phyloP scores from a whole-genome alignment of 2,329 filamentous ascomycete species.

The Chalaropsis ovoidea region DNA sequence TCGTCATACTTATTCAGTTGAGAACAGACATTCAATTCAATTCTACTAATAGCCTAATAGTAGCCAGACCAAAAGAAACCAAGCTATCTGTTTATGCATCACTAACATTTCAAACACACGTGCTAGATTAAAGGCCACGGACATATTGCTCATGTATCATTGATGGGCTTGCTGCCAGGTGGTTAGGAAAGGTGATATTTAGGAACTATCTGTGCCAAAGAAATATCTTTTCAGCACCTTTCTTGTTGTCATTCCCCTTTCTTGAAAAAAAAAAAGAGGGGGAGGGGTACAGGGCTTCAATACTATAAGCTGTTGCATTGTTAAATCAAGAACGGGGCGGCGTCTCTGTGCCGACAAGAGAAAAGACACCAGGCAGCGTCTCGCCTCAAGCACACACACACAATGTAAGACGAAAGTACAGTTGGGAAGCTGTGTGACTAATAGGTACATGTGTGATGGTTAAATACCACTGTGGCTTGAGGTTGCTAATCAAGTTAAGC shows the following conservation, averaged over 20 bases:
- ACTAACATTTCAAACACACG: constrained; percentile 4
- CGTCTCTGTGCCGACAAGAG: background rate
- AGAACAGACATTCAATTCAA: constrained; percentile 16
- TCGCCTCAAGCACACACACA: background rate
- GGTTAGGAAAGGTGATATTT: background rate
- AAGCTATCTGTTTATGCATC: constrained; percentile 6
- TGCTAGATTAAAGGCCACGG: constrained; percentile 12
- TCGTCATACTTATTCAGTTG: constrained; percentile 3
- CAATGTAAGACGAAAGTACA: background rate
- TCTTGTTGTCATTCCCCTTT: background rate
- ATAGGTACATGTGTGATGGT: background rate
- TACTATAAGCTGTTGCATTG: background rate
- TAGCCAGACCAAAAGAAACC: background rate
- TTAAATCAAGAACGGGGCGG: background rate
- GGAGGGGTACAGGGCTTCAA: background rate
- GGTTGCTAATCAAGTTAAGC: background rate
- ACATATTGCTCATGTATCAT: background rate
- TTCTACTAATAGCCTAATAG: background rate
- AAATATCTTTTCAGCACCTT: background rate
- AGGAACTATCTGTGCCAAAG: background rate
- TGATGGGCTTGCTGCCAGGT: background rate
- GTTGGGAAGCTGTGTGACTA: background rate
- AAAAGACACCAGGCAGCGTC: background rate
- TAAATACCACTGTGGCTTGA: background rate
- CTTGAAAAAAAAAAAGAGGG: background rate